phyloP scores from a whole-genome alignment of 306 rosid genomes.

The Crotalaria pallida region DNA sequence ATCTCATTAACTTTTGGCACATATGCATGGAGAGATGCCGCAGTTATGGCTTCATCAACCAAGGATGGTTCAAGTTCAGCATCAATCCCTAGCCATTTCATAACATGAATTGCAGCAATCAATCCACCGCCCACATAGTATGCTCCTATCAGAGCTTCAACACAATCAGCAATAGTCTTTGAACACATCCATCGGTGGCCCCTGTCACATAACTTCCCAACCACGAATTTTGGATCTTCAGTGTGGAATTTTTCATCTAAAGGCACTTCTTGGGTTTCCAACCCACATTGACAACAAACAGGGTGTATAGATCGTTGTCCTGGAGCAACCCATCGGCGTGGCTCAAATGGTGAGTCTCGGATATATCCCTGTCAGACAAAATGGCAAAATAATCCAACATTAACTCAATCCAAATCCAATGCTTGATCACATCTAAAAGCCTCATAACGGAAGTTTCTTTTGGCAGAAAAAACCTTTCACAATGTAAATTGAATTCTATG shows the following conservation, averaged over 20 bases:
- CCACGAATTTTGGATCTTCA: conserved; percentile 63
- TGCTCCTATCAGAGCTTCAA: conserved; percentile 92
- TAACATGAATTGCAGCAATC: conserved; percentile 62
- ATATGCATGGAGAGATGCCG: conserved; percentile 54
- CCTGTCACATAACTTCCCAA: conserved; percentile 78
- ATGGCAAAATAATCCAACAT: conserved; percentile 13
- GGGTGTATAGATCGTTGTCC: conserved; percentile 59
- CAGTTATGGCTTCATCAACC: conserved; percentile 58
- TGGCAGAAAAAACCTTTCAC: not conserved
- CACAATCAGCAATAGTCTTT: conserved; percentile 85
- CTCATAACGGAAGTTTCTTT: not conserved
- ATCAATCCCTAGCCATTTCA: conserved; percentile 81
- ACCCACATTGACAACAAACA: conserved; percentile 67
- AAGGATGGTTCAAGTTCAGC: conserved; percentile 62
- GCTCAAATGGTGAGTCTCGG: conserved; percentile 84
- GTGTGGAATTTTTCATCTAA: conserved; percentile 54
- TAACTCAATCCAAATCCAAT: not conserved
- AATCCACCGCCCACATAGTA: conserved; percentile 79
- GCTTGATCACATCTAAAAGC: not conserved
- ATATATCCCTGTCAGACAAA: conserved; percentile 57
- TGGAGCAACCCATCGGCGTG: conserved; percentile 96
- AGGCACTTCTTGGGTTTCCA: conserved; percentile 82
- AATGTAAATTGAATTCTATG: not conserved
- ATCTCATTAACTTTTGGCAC: conserved; percentile 54
- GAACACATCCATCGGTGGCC: conserved; percentile 95